phyloP scores from a whole-genome alignment of 78 protist genomes.

The Dictyostelium capitatum region DNA sequence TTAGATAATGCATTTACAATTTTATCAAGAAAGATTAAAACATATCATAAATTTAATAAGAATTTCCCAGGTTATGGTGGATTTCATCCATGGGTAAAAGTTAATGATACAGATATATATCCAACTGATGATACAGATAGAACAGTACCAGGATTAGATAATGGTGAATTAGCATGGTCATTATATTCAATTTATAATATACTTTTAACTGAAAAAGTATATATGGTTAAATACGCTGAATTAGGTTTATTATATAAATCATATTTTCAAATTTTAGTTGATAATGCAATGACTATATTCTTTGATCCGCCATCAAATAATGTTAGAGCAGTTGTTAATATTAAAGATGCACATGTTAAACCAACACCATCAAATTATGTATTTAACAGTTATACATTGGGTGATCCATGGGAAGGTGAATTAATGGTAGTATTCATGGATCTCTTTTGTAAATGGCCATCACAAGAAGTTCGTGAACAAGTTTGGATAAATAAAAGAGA shows the following conservation, averaged over 20 bases:
- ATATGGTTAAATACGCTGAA: not conserved
- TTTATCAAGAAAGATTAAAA: constrained; percentile 50
- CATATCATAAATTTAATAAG: constrained; percentile 49
- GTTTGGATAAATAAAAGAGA: constrained; percentile 73
- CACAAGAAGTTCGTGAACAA: constrained; percentile 45
- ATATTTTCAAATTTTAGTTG: constrained; percentile 21
- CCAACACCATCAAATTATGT: constrained; percentile 58
- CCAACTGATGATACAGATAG: constrained; percentile 33
- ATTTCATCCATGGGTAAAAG: constrained; percentile 77
- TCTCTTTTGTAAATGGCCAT: constrained; percentile 59
- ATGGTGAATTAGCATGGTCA: constrained; percentile 85
- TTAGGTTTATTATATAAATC: constrained; percentile 22
- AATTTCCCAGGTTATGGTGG: constrained; percentile 81
- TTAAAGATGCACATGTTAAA: constrained; percentile 26
- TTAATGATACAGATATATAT: constrained; percentile 45
- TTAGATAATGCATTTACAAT: constrained; percentile 56
- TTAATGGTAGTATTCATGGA: constrained; percentile 77
- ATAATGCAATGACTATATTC: constrained; percentile 53
- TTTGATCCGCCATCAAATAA: constrained; percentile 25
- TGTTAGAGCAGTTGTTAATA: constrained; percentile 37
- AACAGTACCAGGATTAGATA: constrained; percentile 68
- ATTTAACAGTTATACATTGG: constrained; percentile 16
- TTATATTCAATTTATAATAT: constrained; percentile 29
- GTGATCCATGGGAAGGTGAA: constrained; percentile 85
- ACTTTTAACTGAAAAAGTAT: not conserved